phyloP scores from a whole-genome alignment of 1,284 basidiomycete genomes.

The Leccinum fallax region DNA sequence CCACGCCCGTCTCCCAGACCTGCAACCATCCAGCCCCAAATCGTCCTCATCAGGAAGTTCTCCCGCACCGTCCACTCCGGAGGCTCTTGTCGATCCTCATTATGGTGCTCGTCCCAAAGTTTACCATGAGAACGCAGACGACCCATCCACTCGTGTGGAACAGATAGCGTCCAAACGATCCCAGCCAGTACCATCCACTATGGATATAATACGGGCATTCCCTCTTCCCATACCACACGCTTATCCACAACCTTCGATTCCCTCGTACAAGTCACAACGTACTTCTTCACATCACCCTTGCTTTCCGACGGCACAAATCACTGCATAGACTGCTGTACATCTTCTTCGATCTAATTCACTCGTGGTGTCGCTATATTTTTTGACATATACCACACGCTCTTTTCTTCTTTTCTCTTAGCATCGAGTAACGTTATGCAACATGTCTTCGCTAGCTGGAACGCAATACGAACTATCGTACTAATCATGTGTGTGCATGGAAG shows the following conservation, averaged over 20 bases:
- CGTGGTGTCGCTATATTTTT: slow-evolving; percentile 40
- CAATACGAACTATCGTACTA: not conserved
- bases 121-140: slow-evolving; percentile 17
- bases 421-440: slow-evolving; percentile 4
- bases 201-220: slow-evolving; percentile 37
- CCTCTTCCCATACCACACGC: slow-evolving; percentile 32
- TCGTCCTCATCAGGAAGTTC: slow-evolving; percentile 39
- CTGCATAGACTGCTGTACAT: slow-evolving; percentile 23
- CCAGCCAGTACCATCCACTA: slow-evolving; percentile 24
- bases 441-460: slow-evolving; percentile 7
- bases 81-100: slow-evolving; percentile 16
- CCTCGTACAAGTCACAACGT: slow-evolving; percentile 31
- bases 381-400: slow-evolving; percentile 31
- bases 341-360: not conserved
- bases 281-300: slow-evolving; percentile 30
- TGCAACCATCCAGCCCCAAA: slow-evolving; percentile 37
- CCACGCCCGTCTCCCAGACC: slow-evolving; percentile 26
- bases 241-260: slow-evolving; percentile 16
- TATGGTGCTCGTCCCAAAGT: slow-evolving; percentile 21
- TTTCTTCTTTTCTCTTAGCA: slow-evolving; percentile 5
- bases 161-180: slow-evolving; percentile 21
- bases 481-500: not conserved
- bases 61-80: slow-evolving; percentile 33
- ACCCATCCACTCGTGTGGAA: slow-evolving; percentile 2
- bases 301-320: slow-evolving; percentile 25